Evolutionary conservation across 2,329 filamentous ascomycete species (phyloP), one percentile per base, ranked within the genome.

Genomic region (Cercospora citrullina): DNA sequence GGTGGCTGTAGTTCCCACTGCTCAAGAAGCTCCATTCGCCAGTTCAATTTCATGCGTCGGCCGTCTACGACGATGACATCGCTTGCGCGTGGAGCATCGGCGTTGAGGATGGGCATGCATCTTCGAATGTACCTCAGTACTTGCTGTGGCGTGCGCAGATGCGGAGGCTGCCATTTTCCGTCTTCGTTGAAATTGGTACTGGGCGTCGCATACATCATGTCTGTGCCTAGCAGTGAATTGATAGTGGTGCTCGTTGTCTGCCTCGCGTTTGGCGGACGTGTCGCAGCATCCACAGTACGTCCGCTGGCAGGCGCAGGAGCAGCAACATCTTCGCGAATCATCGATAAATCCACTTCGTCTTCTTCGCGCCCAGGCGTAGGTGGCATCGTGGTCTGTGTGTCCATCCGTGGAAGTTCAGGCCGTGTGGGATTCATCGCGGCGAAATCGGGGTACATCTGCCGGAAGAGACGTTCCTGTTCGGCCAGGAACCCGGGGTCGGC

Each of bases 381-480:
- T 21, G 69, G 70, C 16, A 64, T 39, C n/a, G 67, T 68, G 58
- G 45, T 26, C 30, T 42, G 53, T 18, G 65, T 72, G 12, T 61
- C 66, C 8, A 62, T 68, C 21, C 64, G 63, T 31, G 60, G 39
- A 1, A 64, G 57, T 28, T 60, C 68, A 12, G 66, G 60, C 33
- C 63, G 64, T 10, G 65, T 60, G 51, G 45, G 45, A 21, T 18
- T 57, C 36, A 21, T n/a, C 14, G 57, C 48, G 4, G 79, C 80
- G 36, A 84, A 77, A 36, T 80, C 72, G 23, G 83, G 83, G 70
- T 82, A 84, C 71, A 84, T 78, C 28, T 80, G 77, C 55, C 80
- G 78, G 68, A 85, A 79, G 63, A 84, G 81, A 16, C 80, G 80
- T 72, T 84, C 81, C 68, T 84, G 83, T 74, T 85, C 79, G 18